phyloP scores from a whole-genome alignment of 1,284 basidiomycete genomes.

The Sporisorium scitamineum region DNA sequence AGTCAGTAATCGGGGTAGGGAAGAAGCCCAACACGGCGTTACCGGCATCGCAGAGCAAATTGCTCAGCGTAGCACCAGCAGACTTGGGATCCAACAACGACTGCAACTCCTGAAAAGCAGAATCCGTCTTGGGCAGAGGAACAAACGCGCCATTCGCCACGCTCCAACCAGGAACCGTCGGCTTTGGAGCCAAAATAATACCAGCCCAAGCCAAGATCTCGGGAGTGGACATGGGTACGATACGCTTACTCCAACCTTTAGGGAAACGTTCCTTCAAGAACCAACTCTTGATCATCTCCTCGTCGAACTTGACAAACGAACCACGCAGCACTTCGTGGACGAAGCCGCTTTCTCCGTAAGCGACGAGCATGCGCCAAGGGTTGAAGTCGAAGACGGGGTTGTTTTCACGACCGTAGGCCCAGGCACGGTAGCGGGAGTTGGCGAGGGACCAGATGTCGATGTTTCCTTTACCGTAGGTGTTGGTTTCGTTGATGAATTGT shows the following conservation, averaged over 20 bases:
- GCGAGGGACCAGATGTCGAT: constrained; percentile 26
- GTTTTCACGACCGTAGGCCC: constrained; percentile 10
- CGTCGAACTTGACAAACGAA: constrained; percentile 36
- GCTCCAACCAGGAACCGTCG: constrained; percentile 39
- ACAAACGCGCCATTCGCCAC: constrained; percentile 31
- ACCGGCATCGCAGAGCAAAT: constrained; percentile 27
- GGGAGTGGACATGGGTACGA: constrained; percentile 28
- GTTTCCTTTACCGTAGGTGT: constrained; percentile 32
- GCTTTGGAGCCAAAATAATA: constrained; percentile 20
- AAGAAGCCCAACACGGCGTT: constrained; percentile 32
- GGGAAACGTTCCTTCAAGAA: constrained; percentile 38
- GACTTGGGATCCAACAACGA: constrained; percentile 29
- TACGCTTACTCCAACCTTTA: constrained; percentile 31
- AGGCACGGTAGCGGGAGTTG: constrained; percentile 35
- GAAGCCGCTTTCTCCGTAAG: constrained; percentile 41
- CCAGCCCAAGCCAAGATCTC: constrained; percentile 41
- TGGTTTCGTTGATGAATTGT: constrained; percentile 44
- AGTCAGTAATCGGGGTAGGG: constrained; percentile 25
- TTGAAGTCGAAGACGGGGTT: constrained; percentile 45
- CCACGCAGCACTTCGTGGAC: constrained; percentile 39
- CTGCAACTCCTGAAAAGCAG: constrained; percentile 17
- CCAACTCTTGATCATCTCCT: constrained; percentile 35
- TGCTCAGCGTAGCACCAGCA: constrained; percentile 20
- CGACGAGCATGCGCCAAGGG: constrained; percentile 44
- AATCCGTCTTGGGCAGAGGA: constrained; percentile 29